phyloP scores from a whole-genome alignment of 305 asterid species.

The Striga hermonthica region DNA sequence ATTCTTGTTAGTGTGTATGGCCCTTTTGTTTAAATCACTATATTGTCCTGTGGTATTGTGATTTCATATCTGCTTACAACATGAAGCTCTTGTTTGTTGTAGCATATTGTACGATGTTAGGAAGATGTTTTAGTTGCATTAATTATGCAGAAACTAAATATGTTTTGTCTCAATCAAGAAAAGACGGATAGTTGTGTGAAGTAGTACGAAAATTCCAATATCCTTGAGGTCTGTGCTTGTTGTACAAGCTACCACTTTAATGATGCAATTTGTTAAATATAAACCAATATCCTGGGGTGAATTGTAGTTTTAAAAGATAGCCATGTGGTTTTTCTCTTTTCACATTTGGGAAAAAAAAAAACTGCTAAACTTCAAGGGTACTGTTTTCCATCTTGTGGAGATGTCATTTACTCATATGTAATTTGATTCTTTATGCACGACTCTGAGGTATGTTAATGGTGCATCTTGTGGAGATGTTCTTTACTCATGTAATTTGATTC shows the following conservation, averaged over 20 bases:
- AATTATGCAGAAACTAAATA: neutral
- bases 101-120: slow-evolving; percentile 10
- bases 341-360: too few species aligned
- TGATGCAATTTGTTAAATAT: too few species aligned
- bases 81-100: neutral
- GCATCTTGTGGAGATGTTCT: neutral
- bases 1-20: too few species aligned
- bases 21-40: too few species aligned
- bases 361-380: too few species aligned
- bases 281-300: neutral
- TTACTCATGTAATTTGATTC: slow-evolving; percentile 1
- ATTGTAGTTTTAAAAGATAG: neutral
- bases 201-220: neutral
- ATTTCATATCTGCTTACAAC: neutral
- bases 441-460: slow-evolving; percentile 26
- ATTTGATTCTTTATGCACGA: slow-evolving; percentile 12
- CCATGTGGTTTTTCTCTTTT: neutral
- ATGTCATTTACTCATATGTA: neutral
- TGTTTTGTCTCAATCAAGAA: slow-evolving; percentile 1
- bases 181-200: neutral
- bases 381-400: neutral
- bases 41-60: too few species aligned
- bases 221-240: neutral
- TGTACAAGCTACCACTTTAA: neutral
- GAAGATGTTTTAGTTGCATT: slow-evolving; percentile 11